phyloP scores from a whole-genome alignment of 371 early-diverging fungal species.

The Actinomortierella ambigua region DNA sequence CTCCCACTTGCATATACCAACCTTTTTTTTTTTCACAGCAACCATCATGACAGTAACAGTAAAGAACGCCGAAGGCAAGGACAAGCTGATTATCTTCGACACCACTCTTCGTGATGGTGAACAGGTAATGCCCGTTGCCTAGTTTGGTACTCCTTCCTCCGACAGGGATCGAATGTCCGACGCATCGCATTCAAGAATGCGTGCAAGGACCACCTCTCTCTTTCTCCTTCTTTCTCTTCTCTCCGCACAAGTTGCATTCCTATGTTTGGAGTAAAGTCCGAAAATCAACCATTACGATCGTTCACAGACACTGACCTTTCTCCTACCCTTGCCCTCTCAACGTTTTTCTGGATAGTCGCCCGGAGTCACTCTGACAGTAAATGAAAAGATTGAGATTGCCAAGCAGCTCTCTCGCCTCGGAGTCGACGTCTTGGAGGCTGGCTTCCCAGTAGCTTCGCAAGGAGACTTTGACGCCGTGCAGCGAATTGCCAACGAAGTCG shows the following conservation, averaged over 20 bases:
- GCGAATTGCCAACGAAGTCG: conserved; percentile 91
- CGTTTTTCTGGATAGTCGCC: conserved; percentile 70
- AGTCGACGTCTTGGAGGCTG: conserved; percentile 95
- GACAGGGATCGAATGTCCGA: conserved; percentile 14
- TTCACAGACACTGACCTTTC: too few species aligned
- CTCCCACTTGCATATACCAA: too few species aligned
- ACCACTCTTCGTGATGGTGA: conserved; percentile 96
- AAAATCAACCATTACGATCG: neutral
- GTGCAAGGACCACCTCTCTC: neutral
- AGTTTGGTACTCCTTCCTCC: neutral
- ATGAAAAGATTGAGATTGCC: conserved; percentile 95
- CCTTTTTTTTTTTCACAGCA: too few species aligned
- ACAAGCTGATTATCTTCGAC: conserved; percentile 92
- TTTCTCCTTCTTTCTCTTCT: neutral
- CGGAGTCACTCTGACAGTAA: conserved; percentile 89
- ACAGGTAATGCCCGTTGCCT: conserved; percentile 63
- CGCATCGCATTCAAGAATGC: neutral
- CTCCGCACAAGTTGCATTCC: too few species aligned
- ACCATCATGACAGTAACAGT: too few species aligned
- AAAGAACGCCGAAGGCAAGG: conserved; percentile 46
- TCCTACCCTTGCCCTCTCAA: neutral
- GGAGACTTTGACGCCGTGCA: conserved; percentile 97
- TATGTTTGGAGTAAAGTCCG: conserved; percentile 5
- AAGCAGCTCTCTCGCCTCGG: conserved; percentile 88
- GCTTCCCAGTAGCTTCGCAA: conserved; percentile 91